phyloP scores from a whole-genome alignment of 1,139 yeast species.

The Zygosaccharomyces pseudobailii region DNA sequence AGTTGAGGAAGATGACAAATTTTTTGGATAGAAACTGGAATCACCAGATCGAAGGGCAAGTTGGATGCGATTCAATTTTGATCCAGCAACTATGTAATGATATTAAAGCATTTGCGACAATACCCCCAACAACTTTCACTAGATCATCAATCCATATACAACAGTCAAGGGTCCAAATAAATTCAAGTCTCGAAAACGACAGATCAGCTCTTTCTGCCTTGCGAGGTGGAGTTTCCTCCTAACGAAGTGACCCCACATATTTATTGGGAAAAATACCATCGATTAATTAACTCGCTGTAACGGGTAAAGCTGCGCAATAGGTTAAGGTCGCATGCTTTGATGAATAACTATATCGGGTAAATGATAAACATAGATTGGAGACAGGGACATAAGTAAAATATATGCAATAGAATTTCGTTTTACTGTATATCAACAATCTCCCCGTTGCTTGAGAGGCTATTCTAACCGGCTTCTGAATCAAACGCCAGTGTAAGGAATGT shows the following conservation, averaged over 20 bases:
- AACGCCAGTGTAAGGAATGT: conserved; percentile 3
- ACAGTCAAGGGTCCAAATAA: background rate
- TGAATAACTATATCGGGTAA: conserved; percentile 4
- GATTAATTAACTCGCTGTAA: background rate
- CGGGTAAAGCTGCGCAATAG: background rate
- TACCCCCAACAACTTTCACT: conserved; percentile 2
- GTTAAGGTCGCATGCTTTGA: background rate
- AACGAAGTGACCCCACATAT: background rate
- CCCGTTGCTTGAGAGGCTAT: background rate
- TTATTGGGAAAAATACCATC: background rate
- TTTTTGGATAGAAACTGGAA: conserved; percentile 25
- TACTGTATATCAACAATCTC: background rate
- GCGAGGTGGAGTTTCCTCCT: background rate
- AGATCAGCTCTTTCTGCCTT: conserved; percentile 12
- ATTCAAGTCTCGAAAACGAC: conserved; percentile 8
- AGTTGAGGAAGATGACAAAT: conserved; percentile 10
- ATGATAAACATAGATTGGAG: conserved; percentile 2
- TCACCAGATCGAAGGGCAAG: conserved; percentile 20
- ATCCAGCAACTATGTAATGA: conserved; percentile 33
- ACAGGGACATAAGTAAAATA: conserved; percentile 4
- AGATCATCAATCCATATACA: background rate
- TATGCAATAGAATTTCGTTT: background rate
- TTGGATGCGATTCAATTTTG: conserved; percentile 33
- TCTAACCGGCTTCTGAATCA: background rate
- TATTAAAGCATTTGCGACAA: conserved; percentile 15